Base-by-base conservation (phyloP, 2,329 filamentous ascomycete species). In the Xylariaceae sp. region DNA sequence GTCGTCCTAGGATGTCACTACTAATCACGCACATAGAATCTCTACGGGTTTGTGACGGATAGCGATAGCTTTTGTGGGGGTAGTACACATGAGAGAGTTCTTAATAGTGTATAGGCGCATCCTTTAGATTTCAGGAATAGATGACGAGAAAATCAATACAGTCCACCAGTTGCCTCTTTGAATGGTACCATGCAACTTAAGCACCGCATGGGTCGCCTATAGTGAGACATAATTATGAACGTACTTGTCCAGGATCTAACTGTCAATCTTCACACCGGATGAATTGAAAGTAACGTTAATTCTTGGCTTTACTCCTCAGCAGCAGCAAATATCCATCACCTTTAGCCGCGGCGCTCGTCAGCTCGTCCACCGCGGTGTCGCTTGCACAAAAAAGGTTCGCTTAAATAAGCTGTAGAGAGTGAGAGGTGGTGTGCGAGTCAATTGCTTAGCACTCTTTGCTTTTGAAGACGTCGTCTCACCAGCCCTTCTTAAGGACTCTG, bases 21-120 rank as follows among this genome's bases (percentile, higher is more conserved):
- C 50, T 58, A 43, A 57, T 40, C 11, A 3, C 21, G 6, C 11
- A 8, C 20, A 20, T 24, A 64, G 61, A 57, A 21, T 39, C 41
- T 41, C 24, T 64, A 61, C 27, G 61, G 61, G 3, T 63, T 64
- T 33, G 63, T 65, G 3, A 47, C 57, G 3, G 55, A 65, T 30
- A 65, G 59, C 30, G 54, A 54, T 39, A 50, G 37, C 20, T 55
- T 64, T 36, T 48, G 40, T 39, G 41, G 57, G 5, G 50, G 45
- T 11, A 15, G 7, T 23, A 23, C 23, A 23, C n/a, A n/a, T n/a
- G n/a, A n/a, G n/a, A n/a, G n/a, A n/a, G n/a, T n/a, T n/a, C n/a
- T n/a, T n/a, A n/a, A n/a, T n/a, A n/a, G n/a, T n/a, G n/a, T n/a
- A n/a, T n/a, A n/a, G n/a, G n/a, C n/a, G n/a, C n/a, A n/a, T n/a